phyloP scores from a whole-genome alignment of 2,329 filamentous ascomycete species.

The Fusarium pseudograminearum region DNA sequence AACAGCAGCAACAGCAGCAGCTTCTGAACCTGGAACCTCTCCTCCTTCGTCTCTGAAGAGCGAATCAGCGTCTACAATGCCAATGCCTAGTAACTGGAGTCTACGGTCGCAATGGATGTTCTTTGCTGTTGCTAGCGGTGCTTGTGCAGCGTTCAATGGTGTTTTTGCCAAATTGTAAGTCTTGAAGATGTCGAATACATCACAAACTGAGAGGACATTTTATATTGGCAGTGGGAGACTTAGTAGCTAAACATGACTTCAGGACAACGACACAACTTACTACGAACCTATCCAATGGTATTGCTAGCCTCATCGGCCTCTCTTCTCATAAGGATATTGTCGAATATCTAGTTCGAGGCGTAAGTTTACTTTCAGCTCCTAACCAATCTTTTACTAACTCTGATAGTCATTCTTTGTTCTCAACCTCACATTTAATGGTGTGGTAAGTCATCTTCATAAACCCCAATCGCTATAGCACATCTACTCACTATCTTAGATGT shows the following conservation, averaged over 20 bases:
- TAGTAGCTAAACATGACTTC: constrained; percentile 3
- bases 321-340: constrained; percentile 56
- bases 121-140: constrained; percentile 78
- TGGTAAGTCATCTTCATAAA: constrained; percentile 59
- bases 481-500: constrained; percentile 68
- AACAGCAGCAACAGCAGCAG: not conserved
- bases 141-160: constrained; percentile 83
- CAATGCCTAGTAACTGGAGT: constrained; percentile 45
- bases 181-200: not conserved
- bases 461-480: not conserved
- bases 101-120: constrained; percentile 69
- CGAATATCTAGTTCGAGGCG: constrained; percentile 62
- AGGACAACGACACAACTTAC: constrained; percentile 70
- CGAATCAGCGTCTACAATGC: constrained; percentile 23
- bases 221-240: not conserved
- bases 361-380: constrained; percentile 50
- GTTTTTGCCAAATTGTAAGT: constrained; percentile 85
- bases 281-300: constrained; percentile 58
- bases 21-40: constrained; percentile 18
- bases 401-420: constrained; percentile 77
- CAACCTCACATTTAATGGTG: constrained; percentile 79
- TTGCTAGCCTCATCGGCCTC: constrained; percentile 61
- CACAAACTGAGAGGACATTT: not conserved
- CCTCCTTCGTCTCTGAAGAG: constrained; percentile 1
- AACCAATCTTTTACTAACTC: constrained; percentile 15